Evolutionary conservation across 768 basidiomycete species (phyloP).

Genomic region (Hebeloma cylindrosporum): DNA sequence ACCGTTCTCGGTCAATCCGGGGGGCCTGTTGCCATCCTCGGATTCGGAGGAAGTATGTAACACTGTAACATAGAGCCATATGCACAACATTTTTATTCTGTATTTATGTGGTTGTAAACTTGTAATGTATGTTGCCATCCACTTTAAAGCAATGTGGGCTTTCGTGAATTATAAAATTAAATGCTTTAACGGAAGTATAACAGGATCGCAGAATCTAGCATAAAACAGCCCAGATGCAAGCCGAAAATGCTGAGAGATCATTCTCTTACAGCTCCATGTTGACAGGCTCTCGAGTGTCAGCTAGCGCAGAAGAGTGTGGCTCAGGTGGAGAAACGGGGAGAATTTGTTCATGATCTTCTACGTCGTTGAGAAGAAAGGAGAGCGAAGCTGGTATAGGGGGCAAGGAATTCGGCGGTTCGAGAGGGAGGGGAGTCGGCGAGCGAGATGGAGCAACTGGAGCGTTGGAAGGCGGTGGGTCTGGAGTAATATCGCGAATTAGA

Average conservation of each 20-base stretch:
- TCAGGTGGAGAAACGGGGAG: conserved; percentile 13
- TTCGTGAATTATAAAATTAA: conserved; percentile 12
- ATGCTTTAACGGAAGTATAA: conserved; percentile 8
- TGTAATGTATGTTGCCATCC: not conserved
- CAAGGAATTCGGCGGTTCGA: not conserved
- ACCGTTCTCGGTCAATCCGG: conserved; percentile 5
- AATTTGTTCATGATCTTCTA: conserved; percentile 16
- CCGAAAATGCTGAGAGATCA: not conserved
- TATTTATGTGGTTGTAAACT: not conserved
- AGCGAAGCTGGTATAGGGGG: conserved; percentile 15
- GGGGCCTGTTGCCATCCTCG: conserved; percentile 7
- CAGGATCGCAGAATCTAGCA: conserved; percentile 2
- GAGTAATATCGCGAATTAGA: conserved; percentile 14
- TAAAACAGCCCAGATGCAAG: not conserved
- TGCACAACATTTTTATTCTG: not conserved
- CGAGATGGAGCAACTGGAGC: not conserved
- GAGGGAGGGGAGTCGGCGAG: not conserved
- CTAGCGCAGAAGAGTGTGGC: conserved; percentile 12
- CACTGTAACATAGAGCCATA: not conserved
- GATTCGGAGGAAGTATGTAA: conserved; percentile 13
- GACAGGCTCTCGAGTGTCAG: conserved; percentile 1
- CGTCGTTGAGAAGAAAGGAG: conserved; percentile 27
- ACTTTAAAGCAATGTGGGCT: not conserved
- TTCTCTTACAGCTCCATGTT: not conserved
- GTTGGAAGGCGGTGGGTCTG: not conserved